Evolutionary conservation across 2,329 filamentous ascomycete species (phyloP).

Genomic region (Annulohypoxylon truncatum): DNA sequence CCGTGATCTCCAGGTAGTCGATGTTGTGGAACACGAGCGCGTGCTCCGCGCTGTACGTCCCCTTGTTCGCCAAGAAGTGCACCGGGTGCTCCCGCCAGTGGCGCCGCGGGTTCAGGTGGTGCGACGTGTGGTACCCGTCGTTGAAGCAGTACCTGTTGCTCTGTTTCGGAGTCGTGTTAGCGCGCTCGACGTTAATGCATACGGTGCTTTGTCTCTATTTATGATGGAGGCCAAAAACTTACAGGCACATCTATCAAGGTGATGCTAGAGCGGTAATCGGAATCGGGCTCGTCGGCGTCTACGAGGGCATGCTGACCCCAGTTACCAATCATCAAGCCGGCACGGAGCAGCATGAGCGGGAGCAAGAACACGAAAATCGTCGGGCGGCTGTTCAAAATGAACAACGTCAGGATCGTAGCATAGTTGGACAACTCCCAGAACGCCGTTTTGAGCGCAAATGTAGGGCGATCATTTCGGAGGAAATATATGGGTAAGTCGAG

Average conservation of each 20-base stretch:
- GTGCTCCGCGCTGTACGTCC: conserved; percentile 72
- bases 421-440: conserved; percentile 73
- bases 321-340: conserved; percentile 84
- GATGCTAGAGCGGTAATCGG: conserved; percentile 82
- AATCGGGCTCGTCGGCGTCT: conserved; percentile 78
- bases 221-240: too few relatives aligned
- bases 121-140: conserved; percentile 84
- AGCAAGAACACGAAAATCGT: conserved; percentile 74
- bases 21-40: conserved; percentile 85
- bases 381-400: conserved; percentile 63
- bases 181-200: too few relatives aligned
- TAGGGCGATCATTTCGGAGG: conserved; percentile 67
- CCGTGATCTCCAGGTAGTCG: conserved; percentile 81
- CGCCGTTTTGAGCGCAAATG: conserved; percentile 65
- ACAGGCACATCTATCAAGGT: conserved; percentile 83
- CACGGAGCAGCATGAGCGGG: conserved; percentile 72
- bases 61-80: conserved; percentile 77
- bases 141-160: conserved; percentile 87
- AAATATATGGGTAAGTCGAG: conserved; percentile 82
- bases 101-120: conserved; percentile 80
- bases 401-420: conserved; percentile 62
- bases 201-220: too few relatives aligned
- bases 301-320: conserved; percentile 89
- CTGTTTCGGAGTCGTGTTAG: conserved; percentile 55
- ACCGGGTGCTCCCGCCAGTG: conserved; percentile 86